A percentile compares a stretch with the other conserved stretches of the same genome.
phyloP scores from a whole-genome alignment of 2,329 filamentous ascomycete species.

The Paracorniculantispora psalliotae region DNA sequence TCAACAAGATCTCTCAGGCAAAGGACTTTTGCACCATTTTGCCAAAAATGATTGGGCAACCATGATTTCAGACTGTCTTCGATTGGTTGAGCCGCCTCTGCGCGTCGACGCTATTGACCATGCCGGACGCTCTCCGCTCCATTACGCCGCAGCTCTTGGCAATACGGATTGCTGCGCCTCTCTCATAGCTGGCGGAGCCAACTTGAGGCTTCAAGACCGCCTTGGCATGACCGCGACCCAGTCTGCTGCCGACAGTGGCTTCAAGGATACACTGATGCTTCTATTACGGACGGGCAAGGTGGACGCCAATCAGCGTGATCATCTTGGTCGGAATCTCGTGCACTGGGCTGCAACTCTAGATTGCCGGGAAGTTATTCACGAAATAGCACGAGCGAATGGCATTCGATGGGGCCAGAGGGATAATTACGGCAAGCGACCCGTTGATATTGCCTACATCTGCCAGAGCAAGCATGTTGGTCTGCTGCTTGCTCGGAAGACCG shows the following conservation, averaged over 20 bases:
- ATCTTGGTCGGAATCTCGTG: not conserved
- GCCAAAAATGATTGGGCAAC: not conserved
- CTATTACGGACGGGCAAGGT: not conserved
- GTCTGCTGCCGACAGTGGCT: not conserved
- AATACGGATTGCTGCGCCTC: not conserved
- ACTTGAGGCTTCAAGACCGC: not conserved
- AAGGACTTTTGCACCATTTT: not conserved
- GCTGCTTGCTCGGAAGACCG: not conserved
- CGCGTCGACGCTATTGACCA: not conserved
- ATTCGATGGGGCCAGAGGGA: not conserved
- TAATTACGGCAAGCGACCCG: not conserved
- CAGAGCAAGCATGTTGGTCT: not conserved
- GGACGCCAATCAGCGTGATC: not conserved
- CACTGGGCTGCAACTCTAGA: not conserved
- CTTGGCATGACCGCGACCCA: not conserved
- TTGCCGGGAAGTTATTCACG: not conserved
- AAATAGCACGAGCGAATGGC: not conserved
- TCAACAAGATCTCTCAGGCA: not conserved
- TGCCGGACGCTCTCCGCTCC: not conserved
- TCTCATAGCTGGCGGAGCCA: not conserved
- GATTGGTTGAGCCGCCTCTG: not conserved
- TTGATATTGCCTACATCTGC: not conserved
- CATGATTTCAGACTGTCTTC: not conserved
- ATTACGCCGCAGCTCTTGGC: not conserved
- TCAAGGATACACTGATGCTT: not conserved